Evolutionary conservation across 768 basidiomycete species (phyloP).

Genomic region (Pholiota conissans): DNA sequence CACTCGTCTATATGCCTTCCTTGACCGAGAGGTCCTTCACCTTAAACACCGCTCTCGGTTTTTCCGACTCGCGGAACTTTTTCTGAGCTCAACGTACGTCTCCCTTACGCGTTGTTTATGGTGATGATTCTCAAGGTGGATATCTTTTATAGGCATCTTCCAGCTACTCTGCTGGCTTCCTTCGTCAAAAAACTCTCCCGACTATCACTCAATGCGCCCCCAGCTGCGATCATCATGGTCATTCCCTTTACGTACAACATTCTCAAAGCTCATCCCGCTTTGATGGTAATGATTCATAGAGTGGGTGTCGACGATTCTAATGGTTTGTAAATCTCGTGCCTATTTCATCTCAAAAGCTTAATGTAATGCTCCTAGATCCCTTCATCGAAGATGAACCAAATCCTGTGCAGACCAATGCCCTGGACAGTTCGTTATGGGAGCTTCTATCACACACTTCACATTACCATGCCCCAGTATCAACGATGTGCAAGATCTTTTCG

Average conservation of each 20-base stretch:
- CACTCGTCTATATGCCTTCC: constrained; percentile 84
- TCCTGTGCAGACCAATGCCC: constrained; percentile 75
- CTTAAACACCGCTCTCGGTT: constrained; percentile 92
- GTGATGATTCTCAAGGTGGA: not conserved
- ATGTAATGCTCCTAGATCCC: constrained; percentile 44
- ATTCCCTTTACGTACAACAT: constrained; percentile 95
- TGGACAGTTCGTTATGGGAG: constrained; percentile 94
- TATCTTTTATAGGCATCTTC: constrained; percentile 62
- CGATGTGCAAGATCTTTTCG: constrained; percentile 79
- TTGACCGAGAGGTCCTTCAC: constrained; percentile 87
- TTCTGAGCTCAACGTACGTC: constrained; percentile 87
- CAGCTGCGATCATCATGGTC: constrained; percentile 86
- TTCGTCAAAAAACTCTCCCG: constrained; percentile 91
- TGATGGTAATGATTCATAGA: constrained; percentile 93
- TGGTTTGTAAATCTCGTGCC: constrained; percentile 25
- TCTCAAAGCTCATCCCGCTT: constrained; percentile 85
- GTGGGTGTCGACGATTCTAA: constrained; percentile 35
- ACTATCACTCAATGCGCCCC: constrained; percentile 81
- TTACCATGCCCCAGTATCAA: constrained; percentile 87
- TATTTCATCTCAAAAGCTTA: not conserved
- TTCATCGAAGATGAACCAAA: constrained; percentile 68
- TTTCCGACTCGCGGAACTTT: constrained; percentile 89
- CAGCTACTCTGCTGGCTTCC: constrained; percentile 88
- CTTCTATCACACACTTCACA: constrained; percentile 75
- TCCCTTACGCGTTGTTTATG: not conserved